Conservation (phyloP, 2,329 filamentous ascomycete genomes). For the Paraphaeosphaeria sporulosa region DNA sequence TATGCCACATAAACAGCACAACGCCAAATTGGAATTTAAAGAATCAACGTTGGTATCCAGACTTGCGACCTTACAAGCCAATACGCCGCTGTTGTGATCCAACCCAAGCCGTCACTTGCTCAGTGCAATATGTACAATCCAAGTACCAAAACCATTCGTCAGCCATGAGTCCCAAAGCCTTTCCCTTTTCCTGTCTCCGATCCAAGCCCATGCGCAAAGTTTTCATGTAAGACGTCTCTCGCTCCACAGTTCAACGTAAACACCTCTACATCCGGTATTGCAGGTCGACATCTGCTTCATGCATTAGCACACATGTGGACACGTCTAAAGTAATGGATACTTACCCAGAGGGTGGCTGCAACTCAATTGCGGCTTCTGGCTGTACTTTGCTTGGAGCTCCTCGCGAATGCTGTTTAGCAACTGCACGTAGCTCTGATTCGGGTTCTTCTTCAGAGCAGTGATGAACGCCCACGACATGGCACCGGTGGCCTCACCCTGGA, state of each 20-base stretch:
- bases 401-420: conserved; percentile 95
- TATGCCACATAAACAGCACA: background rate
- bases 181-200: background rate
- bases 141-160: conserved; percentile 9
- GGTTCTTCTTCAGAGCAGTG: conserved; percentile 86
- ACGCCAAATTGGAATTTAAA: background rate
- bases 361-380: conserved; percentile 94
- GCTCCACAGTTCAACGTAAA: background rate
- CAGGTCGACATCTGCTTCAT: conserved; percentile 50
- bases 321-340: conserved; percentile 14
- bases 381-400: conserved; percentile 84
- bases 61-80: background rate
- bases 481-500: conserved; percentile 86
- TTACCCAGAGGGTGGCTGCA: conserved; percentile 95
- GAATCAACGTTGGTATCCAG: background rate
- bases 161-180: conserved; percentile 1
- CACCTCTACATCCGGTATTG: conserved; percentile 54
- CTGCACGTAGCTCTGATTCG: conserved; percentile 94
- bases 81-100: background rate
- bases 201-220: background rate
- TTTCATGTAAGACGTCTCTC: background rate
- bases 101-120: background rate
- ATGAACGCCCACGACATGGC: conserved; percentile 99
- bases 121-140: conserved; percentile 12
- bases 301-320: background rate